A percentile compares a stretch with the other conserved stretches of the same genome.
These are phyloP conservation scores for Rhizomucor miehei DNA, from an alignment of 371 early-diverging fungal species.

Conservation along the genomic window DNA sequence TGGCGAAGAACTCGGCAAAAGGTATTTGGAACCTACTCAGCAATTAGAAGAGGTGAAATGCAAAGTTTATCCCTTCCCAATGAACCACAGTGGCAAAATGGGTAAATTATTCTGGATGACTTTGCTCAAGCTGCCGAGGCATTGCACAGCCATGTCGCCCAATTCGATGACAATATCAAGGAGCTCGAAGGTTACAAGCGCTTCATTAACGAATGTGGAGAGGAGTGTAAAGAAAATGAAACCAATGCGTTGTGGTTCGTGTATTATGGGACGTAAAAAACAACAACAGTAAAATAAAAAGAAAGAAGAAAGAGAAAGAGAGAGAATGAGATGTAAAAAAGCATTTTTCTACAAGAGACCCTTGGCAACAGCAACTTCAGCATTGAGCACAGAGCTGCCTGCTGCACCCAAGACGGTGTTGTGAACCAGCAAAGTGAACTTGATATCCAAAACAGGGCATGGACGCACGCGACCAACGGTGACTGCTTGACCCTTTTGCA, in stretches of 20 bases:
- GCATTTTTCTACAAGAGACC: slow-evolving; percentile 50
- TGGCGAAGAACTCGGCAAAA: background rate
- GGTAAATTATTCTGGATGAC: slow-evolving; percentile 16
- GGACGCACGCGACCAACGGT: slow-evolving; percentile 87
- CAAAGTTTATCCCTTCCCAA: slow-evolving; percentile 10
- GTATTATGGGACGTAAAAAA: slow-evolving; percentile 2
- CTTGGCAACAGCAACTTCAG: slow-evolving; percentile 88
- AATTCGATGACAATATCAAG: slow-evolving; percentile 10
- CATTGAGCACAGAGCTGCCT: slow-evolving; percentile 91
- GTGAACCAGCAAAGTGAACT: slow-evolving; percentile 87
- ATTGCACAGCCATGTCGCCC: slow-evolving; percentile 12
- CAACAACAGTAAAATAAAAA: slow-evolving; percentile 2
- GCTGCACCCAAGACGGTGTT: slow-evolving; percentile 98
- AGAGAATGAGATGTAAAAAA: background rate
- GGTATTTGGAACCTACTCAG: slow-evolving; percentile 6
- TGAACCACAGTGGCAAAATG: slow-evolving; percentile 14
- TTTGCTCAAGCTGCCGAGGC: slow-evolving; percentile 17
- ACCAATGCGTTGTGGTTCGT: slow-evolving; percentile 9
- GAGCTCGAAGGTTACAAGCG: slow-evolving; percentile 8
- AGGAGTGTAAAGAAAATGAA: slow-evolving; percentile 8
- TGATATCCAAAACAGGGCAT: slow-evolving; percentile 86
- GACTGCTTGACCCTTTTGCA: slow-evolving; percentile 83
- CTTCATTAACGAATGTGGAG: slow-evolving; percentile 8
- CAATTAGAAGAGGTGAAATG: background rate
- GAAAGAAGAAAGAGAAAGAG: no score